Percentiles rank a stretch among this genome's conserved stretches.
Evolutionary conservation across 1,284 basidiomycete genomes (phyloP).

Genomic region (Irpex sp.): DNA sequence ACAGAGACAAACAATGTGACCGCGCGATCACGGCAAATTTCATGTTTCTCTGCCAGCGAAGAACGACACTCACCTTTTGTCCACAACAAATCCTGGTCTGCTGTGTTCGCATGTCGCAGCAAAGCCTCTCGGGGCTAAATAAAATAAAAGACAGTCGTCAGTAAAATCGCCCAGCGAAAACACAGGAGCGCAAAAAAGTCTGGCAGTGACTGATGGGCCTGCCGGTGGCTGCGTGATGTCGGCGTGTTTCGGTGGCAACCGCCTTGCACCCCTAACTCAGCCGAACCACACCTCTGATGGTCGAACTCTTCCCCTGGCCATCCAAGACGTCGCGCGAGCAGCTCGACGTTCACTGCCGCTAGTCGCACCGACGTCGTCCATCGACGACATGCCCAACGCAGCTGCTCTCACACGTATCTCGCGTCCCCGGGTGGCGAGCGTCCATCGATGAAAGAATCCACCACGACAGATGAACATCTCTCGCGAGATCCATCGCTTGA

Average conservation of each 20-base stretch:
- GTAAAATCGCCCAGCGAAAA: neutral
- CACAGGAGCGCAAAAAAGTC: conserved; percentile 4
- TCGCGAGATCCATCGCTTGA: neutral
- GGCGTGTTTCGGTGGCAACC: conserved; percentile 17
- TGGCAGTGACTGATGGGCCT: conserved; percentile 14
- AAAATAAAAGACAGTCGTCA: conserved; percentile 22
- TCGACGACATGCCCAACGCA: neutral
- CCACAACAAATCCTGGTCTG: conserved; percentile 76
- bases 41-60: conserved; percentile 2
- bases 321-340: neutral
- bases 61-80: conserved; percentile 57
- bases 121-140: conserved; percentile 90
- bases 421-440: neutral
- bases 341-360: conserved; percentile 1
- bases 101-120: conserved; percentile 83
- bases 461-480: neutral
- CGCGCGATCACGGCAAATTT: conserved; percentile 16
- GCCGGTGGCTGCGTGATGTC: conserved; percentile 13
- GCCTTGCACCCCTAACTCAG: conserved; percentile 11
- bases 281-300: conserved; percentile 9
- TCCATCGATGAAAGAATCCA: neutral
- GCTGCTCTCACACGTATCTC: neutral
- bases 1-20: conserved; percentile 33
- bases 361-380: neutral
- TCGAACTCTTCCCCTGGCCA: conserved; percentile 6